Base-by-base conservation (phyloP, 2,329 filamentous ascomycete species). In the Fonsecaea erecta region DNA sequence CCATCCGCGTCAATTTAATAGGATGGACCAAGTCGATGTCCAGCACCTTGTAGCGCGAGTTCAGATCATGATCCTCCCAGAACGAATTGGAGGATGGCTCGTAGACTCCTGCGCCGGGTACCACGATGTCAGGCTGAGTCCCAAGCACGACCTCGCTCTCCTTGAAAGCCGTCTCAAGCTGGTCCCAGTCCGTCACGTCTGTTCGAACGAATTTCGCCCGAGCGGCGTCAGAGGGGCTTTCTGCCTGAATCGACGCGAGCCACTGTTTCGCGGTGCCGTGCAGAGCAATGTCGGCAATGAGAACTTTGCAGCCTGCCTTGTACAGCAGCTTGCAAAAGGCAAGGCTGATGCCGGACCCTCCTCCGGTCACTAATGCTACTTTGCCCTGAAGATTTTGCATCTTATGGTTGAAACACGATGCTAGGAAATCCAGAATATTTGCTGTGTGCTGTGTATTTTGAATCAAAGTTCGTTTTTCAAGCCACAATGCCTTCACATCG, bases 1-100 rank as follows among this genome's bases (percentile, higher is more conserved):
- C 81, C n/a, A 84, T 74, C 62, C 84, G 82, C 1, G 81, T 82
- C 8, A 77, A 76, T 57, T 82, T 79, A 69, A 84, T 83, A 0
- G 82, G 82, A 70, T 84, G 82, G 0, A 79, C 80, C 52, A 84
- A 63, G 65, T 84, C 83, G 71, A 84, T 82, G 63, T 83, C 82
- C 24, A 84, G 59, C 56, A 77, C 48, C 28, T 78, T 77, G 68
- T 83, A 83, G 63, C 78, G 76, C 21, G 76, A 76, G 5, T 76
- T 74, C 37, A 73, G 64, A 0, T 70, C 74, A 6, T 74, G 66
- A 66, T 84, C 81, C 16, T 60, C 32, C 64, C 64, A 65, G 59
- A 65, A 65, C 11, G 30, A 26, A 52, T 52, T 60, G 30, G 74
- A 0, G 74, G 63, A 3, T 75, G 83, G 63, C 37, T 68, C 66